Conservation (phyloP, 768 basidiomycete species). For the Amanita polypyramis region DNA sequence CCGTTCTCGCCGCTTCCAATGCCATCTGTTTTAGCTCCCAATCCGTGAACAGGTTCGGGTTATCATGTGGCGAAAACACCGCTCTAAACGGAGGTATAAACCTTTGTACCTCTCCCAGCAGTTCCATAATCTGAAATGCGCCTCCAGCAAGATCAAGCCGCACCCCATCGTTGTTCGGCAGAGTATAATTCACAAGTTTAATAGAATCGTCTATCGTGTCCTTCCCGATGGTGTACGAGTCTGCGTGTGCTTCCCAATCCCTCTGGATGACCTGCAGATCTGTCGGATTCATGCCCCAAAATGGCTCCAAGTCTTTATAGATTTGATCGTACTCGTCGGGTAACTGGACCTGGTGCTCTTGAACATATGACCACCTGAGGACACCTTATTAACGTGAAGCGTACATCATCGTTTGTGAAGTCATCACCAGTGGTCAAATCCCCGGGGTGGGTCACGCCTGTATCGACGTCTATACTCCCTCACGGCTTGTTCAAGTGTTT, state of each 20-base stretch:
- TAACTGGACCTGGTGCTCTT: conserved; percentile 56
- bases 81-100: conserved; percentile 38
- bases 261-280: conserved; percentile 24
- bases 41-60: conserved; percentile 28
- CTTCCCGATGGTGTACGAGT: conserved; percentile 32
- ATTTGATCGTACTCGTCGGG: conserved; percentile 81
- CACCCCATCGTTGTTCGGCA: conserved; percentile 15
- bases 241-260: conserved; percentile 26
- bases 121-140: conserved; percentile 23
- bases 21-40: conserved; percentile 24
- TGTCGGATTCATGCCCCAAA: conserved; percentile 49
- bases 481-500: conserved; percentile 65
- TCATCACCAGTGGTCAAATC: conserved; percentile 77
- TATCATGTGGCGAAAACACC: conserved; percentile 41
- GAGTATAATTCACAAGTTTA: conserved; percentile 19
- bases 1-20: conserved; percentile 24
- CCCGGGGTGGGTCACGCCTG: conserved; percentile 62
- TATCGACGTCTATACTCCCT: conserved; percentile 71
- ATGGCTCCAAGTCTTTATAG: conserved; percentile 64
- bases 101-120: conserved; percentile 30
- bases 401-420: neutral
- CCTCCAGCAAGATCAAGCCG: conserved; percentile 17
- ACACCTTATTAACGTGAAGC: neutral
- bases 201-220: conserved; percentile 16
- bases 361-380: conserved; percentile 37